Evolutionary conservation across 192 early-diverging fungal species (phyloP).

Genomic region (Paraglomus occultum): DNA sequence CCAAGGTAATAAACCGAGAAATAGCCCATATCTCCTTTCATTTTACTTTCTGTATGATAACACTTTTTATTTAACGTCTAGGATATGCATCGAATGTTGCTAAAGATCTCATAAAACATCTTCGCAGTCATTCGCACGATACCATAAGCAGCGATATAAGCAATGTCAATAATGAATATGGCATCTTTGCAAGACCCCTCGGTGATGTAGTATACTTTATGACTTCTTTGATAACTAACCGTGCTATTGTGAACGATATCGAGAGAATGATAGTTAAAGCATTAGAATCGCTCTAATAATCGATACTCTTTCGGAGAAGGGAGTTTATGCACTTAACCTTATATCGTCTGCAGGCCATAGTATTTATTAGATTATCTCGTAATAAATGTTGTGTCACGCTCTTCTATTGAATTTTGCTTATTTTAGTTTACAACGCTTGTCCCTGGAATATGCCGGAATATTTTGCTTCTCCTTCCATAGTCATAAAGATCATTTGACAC

Average conservation of each 20-base stretch:
- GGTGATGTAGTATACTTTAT: constrained; percentile 82
- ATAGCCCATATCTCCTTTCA: constrained; percentile 28
- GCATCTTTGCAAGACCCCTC: constrained; percentile 65
- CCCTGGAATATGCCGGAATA: constrained; percentile 27
- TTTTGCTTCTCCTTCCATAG: constrained; percentile 24
- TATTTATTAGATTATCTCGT: too few relatives aligned
- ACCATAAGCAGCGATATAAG: constrained; percentile 19
- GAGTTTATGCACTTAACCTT: too few relatives aligned
- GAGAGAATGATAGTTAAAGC: too few relatives aligned
- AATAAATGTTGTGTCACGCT: too few relatives aligned
- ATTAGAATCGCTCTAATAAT: too few relatives aligned
- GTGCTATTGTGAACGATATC: too few relatives aligned
- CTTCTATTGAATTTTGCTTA: too few relatives aligned
- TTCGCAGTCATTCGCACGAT: constrained; percentile 32
- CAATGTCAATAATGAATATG: constrained; percentile 31
- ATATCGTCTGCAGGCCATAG: too few relatives aligned
- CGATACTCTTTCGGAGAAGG: too few relatives aligned
- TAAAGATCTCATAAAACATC: constrained; percentile 32
- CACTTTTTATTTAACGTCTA: constrained; percentile 9
- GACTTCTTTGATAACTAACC: constrained; percentile 52
- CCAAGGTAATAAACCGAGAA: constrained; percentile 17
- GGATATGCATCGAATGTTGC: constrained; percentile 57
- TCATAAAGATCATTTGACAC: constrained; percentile 35
- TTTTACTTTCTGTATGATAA: constrained; percentile 33
- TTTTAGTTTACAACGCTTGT: constrained; percentile 15